These are phyloP conservation scores for Cornus suecica DNA, from an alignment of 148 eudicot species.

Conservation along the genomic window DNA sequence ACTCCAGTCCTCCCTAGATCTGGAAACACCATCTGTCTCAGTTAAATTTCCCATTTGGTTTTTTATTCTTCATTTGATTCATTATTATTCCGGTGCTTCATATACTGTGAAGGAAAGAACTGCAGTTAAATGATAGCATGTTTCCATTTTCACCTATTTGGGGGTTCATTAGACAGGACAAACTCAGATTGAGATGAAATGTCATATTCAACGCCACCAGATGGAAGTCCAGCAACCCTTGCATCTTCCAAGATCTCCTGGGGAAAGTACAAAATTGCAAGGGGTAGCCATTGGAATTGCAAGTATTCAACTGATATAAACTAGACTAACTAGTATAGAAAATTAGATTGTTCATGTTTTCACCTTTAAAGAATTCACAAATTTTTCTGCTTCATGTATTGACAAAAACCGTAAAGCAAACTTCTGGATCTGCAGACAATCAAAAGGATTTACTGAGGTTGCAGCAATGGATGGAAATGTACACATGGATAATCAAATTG, in stretches of 20 bases:
- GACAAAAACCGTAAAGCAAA: constrained; percentile 64
- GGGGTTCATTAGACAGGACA: constrained; percentile 29
- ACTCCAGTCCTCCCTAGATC: constrained; percentile 37
- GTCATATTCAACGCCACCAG: constrained; percentile 26
- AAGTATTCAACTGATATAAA: not conserved
- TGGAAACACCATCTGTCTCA: constrained; percentile 24
- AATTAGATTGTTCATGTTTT: not conserved
- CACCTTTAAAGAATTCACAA: constrained; percentile 59
- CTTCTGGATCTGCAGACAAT: constrained; percentile 69
- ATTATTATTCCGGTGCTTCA: not conserved
- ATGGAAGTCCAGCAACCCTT: constrained; percentile 16
- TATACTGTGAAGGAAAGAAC: not conserved
- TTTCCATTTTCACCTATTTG: constrained; percentile 30
- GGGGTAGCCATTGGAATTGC: not conserved
- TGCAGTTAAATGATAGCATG: not conserved
- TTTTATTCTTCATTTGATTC: not conserved
- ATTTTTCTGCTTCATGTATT: constrained; percentile 36
- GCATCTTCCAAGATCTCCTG: constrained; percentile 46
- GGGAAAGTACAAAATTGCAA: constrained; percentile 1
- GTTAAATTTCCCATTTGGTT: not conserved
- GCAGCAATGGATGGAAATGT: not conserved
- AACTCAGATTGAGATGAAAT: constrained; percentile 56
- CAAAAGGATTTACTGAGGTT: not conserved
- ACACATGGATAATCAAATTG: not conserved
- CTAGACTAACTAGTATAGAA: not conserved